Percentiles rank a stretch among this genome's conserved stretches.
Conservation (phyloP, 176 grass and related monocot species). For the Coix lacrymajobi region DNA sequence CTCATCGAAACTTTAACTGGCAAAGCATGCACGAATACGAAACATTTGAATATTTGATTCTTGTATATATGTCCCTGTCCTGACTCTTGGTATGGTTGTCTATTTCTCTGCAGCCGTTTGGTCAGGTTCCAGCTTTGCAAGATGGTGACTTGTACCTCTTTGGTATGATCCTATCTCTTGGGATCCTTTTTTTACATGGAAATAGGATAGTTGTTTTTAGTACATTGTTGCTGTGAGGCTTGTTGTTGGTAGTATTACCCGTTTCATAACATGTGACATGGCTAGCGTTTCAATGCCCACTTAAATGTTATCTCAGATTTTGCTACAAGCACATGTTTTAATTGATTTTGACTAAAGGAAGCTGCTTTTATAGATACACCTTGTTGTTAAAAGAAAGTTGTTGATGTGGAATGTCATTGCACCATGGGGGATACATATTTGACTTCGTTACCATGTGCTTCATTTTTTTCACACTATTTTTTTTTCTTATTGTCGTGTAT, state of each 20-base stretch:
- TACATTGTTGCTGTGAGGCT: neutral
- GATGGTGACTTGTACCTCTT: conserved; percentile 50
- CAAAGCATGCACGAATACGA: neutral
- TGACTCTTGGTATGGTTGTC: conserved; percentile 14
- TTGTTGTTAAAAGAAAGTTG: neutral
- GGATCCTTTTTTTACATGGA: neutral
- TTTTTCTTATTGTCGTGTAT: neutral
- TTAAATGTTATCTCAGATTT: neutral
- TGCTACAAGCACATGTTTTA: neutral
- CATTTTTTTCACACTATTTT: neutral
- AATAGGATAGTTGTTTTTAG: neutral
- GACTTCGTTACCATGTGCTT: neutral
- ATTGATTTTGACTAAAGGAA: neutral
- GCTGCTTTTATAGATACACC: neutral
- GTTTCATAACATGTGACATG: neutral
- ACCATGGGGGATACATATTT: neutral
- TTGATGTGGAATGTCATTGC: neutral
- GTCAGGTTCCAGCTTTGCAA: conserved; percentile 59
- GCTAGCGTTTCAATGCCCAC: neutral
- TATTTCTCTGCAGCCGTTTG: conserved; percentile 53
- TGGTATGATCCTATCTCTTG: conserved; percentile 30
- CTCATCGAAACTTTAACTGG: neutral
- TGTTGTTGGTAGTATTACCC: neutral
- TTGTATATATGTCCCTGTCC: neutral
- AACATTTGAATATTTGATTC: neutral